Conservation (phyloP, 805 yeast species). For the Myxozyma monticola region DNA sequence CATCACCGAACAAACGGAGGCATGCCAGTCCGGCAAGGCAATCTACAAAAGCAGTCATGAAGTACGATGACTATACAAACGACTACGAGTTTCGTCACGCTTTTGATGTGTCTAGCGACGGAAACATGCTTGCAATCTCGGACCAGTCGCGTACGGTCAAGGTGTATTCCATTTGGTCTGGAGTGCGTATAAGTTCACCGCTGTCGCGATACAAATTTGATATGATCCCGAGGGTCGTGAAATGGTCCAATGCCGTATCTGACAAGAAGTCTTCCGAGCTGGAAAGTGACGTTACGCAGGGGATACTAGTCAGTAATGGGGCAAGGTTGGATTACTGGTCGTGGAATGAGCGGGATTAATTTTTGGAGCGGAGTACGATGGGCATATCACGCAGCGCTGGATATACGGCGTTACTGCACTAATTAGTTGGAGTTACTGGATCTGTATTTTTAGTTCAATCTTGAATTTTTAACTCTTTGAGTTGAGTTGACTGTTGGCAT, state of each 20-base stretch:
- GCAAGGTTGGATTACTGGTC: constrained; percentile 27
- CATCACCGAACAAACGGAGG: constrained; percentile 3
- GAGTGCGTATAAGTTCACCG: constrained; percentile 16
- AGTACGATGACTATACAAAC: constrained; percentile 21
- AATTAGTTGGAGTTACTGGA: too few relatives aligned
- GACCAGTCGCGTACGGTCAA: constrained; percentile 22
- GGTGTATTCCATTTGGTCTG: constrained; percentile 22
- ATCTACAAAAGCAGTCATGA: constrained; percentile 13
- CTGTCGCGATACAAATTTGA: constrained; percentile 11
- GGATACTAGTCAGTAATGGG: constrained; percentile 23
- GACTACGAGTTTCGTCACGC: constrained; percentile 27
- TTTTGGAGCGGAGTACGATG: too few relatives aligned
- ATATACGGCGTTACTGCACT: too few relatives aligned
- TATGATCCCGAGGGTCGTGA: constrained; percentile 18
- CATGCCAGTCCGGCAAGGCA: constrained; percentile 3
- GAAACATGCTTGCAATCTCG: constrained; percentile 17
- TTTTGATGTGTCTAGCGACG: constrained; percentile 22
- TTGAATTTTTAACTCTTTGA: too few relatives aligned
- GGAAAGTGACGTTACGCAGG: constrained; percentile 6
- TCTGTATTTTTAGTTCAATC: too few relatives aligned
- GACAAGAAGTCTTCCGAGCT: not conserved
- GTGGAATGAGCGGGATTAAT: constrained; percentile 5
- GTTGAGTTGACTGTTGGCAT: too few relatives aligned
- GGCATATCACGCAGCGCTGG: too few relatives aligned
- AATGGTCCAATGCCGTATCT: constrained; percentile 18